These are phyloP conservation scores for Dryas integrifolia DNA, from an alignment of 331 rosid species.

Conservation along the genomic window DNA sequence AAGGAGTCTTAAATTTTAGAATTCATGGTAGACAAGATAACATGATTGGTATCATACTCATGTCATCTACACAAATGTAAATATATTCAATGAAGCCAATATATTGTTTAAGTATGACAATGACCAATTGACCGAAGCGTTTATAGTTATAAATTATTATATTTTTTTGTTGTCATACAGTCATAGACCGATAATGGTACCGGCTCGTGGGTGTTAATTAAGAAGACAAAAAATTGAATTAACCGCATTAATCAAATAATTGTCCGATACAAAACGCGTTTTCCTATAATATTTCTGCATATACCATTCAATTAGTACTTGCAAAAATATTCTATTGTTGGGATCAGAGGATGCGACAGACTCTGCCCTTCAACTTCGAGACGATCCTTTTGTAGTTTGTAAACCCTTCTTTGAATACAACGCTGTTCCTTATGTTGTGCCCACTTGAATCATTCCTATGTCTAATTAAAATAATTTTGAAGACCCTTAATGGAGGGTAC, in stretches of 20 bases:
- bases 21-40: not conserved
- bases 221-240: not conserved
- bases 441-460: not conserved
- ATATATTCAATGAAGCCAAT: not conserved
- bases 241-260: not conserved
- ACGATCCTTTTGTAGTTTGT: constrained; percentile 3
- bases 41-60: not conserved
- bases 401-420: constrained; percentile 19
- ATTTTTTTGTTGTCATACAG: not conserved
- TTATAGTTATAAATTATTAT: not conserved
- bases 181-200: too few species aligned
- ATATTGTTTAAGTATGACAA: not conserved
- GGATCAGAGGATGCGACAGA: not conserved
- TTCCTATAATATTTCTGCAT: not conserved
- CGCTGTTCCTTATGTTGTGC: not conserved
- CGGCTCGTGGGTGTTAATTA: not conserved
- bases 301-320: not conserved
- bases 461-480: too few species aligned
- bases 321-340: not conserved
- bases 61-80: not conserved
- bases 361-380: constrained; percentile 15
- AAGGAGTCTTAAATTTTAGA: too few species aligned
- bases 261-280: constrained; percentile 4
- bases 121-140: not conserved
- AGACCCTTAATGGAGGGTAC: too few species aligned